Percentiles rank a stretch among this genome's conserved stretches.
phyloP scores from a whole-genome alignment of 2,329 filamentous ascomycete species.

The Xylariaceae sp. region DNA sequence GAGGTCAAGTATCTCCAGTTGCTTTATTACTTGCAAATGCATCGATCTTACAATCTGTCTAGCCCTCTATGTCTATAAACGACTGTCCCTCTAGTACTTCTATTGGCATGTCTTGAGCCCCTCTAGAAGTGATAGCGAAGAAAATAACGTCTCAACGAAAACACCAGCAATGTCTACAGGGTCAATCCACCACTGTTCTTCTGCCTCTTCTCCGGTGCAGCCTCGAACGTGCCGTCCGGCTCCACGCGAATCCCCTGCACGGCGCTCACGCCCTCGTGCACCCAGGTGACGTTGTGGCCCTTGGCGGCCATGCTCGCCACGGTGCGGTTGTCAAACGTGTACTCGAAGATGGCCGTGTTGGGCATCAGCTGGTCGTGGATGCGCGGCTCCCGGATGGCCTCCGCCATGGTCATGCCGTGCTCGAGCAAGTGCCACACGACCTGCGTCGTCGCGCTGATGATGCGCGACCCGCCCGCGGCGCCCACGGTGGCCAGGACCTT shows the following conservation, averaged over 20 bases:
- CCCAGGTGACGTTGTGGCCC: slow-evolving; percentile 77
- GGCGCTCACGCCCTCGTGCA: slow-evolving; percentile 67
- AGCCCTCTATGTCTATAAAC: too few species aligned
- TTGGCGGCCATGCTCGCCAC: slow-evolving; percentile 66
- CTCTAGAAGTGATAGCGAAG: not conserved
- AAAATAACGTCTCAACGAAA: too few species aligned
- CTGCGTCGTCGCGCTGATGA: slow-evolving; percentile 81
- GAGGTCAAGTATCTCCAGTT: not conserved
- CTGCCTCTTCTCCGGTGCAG: slow-evolving; percentile 78
- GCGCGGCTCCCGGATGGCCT: slow-evolving; percentile 71
- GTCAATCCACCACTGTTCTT: slow-evolving; percentile 70
- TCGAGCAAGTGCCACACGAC: slow-evolving; percentile 77
- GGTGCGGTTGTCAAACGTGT: slow-evolving; percentile 68
- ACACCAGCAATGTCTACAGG: slow-evolving; percentile 35
- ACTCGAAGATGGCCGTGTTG: slow-evolving; percentile 72
- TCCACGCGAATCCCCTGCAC: slow-evolving; percentile 72
- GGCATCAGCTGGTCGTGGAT: slow-evolving; percentile 86
- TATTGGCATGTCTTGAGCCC: too few species aligned
- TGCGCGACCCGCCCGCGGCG: slow-evolving; percentile 81
- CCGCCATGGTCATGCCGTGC: slow-evolving; percentile 60
- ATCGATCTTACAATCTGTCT: too few species aligned
- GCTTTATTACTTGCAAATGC: too few species aligned
- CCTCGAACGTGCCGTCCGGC: slow-evolving; percentile 76
- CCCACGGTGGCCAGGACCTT: slow-evolving; percentile 73
- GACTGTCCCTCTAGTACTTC: too few species aligned